These are phyloP conservation scores for Lentinula lateritia DNA, from an alignment of 768 basidiomycete genomes.

Conservation along the genomic window DNA sequence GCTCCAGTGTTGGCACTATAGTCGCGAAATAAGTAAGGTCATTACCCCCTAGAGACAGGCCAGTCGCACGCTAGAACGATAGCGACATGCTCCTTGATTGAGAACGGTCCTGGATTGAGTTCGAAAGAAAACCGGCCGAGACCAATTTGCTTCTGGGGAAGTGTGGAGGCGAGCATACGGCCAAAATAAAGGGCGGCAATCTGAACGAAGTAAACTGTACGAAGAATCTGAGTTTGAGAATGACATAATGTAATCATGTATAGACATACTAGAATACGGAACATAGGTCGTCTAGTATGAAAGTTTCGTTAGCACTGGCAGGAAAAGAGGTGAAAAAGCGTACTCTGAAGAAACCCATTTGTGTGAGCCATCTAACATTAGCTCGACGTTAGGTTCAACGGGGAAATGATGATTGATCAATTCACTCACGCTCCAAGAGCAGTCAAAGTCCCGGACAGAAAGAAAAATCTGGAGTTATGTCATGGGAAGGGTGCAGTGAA, in stretches of 20 bases:
- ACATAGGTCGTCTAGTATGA: constrained; percentile 17
- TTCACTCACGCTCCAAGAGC: constrained; percentile 17
- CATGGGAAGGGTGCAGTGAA: neutral
- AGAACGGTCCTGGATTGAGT: constrained; percentile 17
- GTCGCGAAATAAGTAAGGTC: neutral
- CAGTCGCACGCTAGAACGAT: constrained; percentile 18
- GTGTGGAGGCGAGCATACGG: constrained; percentile 12
- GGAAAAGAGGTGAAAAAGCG: neutral
- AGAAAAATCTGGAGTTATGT: constrained; percentile 13
- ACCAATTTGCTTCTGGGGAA: constrained; percentile 15
- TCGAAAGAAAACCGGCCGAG: constrained; percentile 14
- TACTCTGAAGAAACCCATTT: constrained; percentile 20
- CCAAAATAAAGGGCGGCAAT: constrained; percentile 18
- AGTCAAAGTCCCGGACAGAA: constrained; percentile 16
- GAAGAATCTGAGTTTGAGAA: too few relatives aligned
- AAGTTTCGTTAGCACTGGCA: neutral
- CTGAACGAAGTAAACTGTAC: constrained; percentile 19
- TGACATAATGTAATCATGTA: neutral
- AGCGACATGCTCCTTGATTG: constrained; percentile 20
- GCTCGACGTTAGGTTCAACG: neutral
- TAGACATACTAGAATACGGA: constrained; percentile 16
- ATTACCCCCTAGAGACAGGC: neutral
- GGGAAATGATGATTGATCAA: neutral
- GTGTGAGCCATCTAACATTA: constrained; percentile 14
- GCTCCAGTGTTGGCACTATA: constrained; percentile 19